Base-by-base conservation (phyloP, 2,329 filamentous ascomycete genomes). In the Thelonectria olida region DNA sequence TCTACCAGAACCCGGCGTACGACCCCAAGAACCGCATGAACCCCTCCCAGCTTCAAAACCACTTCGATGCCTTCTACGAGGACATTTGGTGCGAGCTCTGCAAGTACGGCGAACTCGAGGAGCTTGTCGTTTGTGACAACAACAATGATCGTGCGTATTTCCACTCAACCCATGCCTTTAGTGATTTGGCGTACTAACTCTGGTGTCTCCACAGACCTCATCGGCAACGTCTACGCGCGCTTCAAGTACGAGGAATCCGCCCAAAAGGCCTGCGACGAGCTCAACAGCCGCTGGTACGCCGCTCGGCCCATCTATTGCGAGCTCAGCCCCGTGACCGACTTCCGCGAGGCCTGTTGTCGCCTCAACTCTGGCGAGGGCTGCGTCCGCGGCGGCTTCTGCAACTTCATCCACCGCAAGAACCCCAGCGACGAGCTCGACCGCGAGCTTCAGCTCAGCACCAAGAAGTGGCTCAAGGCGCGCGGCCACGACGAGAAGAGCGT, bases 81-180 rank as follows among this genome's bases (percentile, higher is more conserved):
- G 96, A 99, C 78, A 93, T 99, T 69, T 99, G 96, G 95, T 98
- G 95, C 82, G 96, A 99, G 87, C 92, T 99, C 84, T 98, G 96
- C 90, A 93, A 97, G 81, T 99, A 96, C 78, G 96, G 96, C 70
- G 93, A 98, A 81, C 85, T 98, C 34, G 96, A 99, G 81, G 96
- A 99, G 82, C 88, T 99, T 12, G 96, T 99, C 12, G 95, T 99
- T 3, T 99, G 96, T 81, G 96, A 99, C 82, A 99, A 99, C 80
- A 98, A 98, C 81, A 99, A 99, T 81, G 96, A 99, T 77, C 95
- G 90, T 92, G 78, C 72, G 89, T 87, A 8, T 81, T 59, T 55
- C 47, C 17, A 19, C 52, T n/a, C 27, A 15, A 28, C 17, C 39
- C 12, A 41, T 8, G 8, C 22, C 44, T n/a, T 3, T 20, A 17